Conservation (phyloP, 1,139 yeast species). For the Saccharomycopsis crataegensis region DNA sequence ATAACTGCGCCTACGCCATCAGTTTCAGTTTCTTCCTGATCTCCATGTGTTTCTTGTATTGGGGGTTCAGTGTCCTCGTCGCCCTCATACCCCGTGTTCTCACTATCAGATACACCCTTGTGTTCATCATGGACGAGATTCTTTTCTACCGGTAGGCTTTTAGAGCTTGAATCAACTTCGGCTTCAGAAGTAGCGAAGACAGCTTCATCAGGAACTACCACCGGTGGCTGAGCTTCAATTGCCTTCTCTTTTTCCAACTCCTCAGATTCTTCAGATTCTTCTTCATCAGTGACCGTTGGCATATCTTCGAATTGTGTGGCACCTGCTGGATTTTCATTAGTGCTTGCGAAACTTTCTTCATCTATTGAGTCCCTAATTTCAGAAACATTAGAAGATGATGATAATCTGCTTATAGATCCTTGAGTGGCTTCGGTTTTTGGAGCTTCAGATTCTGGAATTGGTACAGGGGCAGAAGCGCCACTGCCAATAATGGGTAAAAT, state of each 20-base stretch:
- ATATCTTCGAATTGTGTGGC: background rate
- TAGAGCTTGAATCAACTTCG: background rate
- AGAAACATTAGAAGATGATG: constrained; percentile 5
- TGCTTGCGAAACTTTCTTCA: constrained; percentile 3
- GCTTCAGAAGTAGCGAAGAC: background rate
- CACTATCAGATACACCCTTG: constrained; percentile 24
- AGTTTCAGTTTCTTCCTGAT: background rate
- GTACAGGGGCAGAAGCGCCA: background rate
- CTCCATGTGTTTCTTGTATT: background rate
- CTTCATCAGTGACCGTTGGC: background rate
- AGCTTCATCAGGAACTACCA: background rate
- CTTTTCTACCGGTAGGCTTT: background rate
- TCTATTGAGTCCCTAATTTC: constrained; percentile 16
- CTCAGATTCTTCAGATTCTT: constrained; percentile 15
- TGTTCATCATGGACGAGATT: constrained; percentile 3
- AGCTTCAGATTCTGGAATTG: background rate
- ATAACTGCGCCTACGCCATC: background rate
- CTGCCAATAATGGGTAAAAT: background rate
- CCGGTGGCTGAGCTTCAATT: background rate
- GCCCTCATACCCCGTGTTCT: constrained; percentile 43
- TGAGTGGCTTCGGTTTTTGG: background rate
- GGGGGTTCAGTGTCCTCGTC: constrained; percentile 38
- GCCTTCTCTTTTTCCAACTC: background rate
- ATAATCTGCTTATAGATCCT: constrained; percentile 11
- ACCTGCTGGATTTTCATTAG: background rate